Evolutionary conservation across 2,329 filamentous ascomycete genomes (phyloP), one percentile per base, ranked within the genome.

Genomic region (Xylaria sp.): DNA sequence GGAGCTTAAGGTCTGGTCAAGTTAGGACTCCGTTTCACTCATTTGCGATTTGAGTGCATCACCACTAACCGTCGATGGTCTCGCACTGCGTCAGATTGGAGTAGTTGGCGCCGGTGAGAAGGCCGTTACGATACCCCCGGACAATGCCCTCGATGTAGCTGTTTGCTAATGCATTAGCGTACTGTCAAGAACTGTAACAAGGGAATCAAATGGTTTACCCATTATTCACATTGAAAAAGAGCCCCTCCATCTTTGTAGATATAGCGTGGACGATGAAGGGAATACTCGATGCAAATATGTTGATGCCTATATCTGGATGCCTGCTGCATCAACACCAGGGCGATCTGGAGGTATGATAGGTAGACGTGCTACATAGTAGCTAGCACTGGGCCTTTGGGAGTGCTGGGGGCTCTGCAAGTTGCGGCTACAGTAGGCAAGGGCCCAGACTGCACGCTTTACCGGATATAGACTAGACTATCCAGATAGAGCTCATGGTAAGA

Each of bases 111-210:
- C 91, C 85, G 65, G 92, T 98, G 79, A 99, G 89, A 73, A 99
- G 91, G 78, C 91, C 89, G 83, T 98, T 99, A 80, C 95, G 92
- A 84, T 98, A 99, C 73, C 96, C 96, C 78, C 96, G 93, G 78
- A 98, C 94, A 81, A 99, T 94, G 81, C 96, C 96, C 84, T 99
- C 96, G 80, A 98, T 90, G 83, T 97, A 98, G 84, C 94, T 97
- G 78, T 69, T 13, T n/a, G 48, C 51, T 39, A 34, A 34, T 52
- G 37, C 44, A 46, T 70, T 58, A 63, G 63, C 63, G 9, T 70
- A 41, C n/a, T 65, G 31, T 48, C 15, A 66, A 76, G 74, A 63
- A 68, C 13, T 25, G 13, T 0, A 62, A 55, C 6, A 37, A 8
- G 61, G 46, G 10, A 20, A 44, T 28, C 41, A 12, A 44, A 50